Conservation (phyloP, 176 grass and related monocot genomes). For the Carex scoparia region DNA sequence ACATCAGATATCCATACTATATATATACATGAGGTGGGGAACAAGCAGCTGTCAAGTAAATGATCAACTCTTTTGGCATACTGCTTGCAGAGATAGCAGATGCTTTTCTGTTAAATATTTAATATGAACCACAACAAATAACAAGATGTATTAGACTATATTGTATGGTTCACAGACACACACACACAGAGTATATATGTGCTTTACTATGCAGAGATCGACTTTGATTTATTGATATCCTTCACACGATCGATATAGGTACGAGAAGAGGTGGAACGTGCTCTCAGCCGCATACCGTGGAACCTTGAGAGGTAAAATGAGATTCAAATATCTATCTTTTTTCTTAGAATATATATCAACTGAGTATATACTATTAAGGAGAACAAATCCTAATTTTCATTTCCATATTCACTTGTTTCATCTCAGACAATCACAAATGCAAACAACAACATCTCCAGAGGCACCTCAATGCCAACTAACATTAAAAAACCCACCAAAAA, state of each 20-base stretch:
- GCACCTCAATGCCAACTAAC: neutral
- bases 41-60: too few relatives aligned
- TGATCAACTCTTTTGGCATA: neutral
- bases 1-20: too few relatives aligned
- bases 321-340: neutral
- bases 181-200: neutral
- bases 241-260: slow-evolving; percentile 1
- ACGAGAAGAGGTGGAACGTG: neutral
- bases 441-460: slow-evolving; percentile 2
- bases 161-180: neutral
- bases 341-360: neutral
- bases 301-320: neutral
- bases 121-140: neutral
- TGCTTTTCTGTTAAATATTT: neutral
- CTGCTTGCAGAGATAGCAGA: neutral
- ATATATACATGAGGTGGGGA: too few relatives aligned
- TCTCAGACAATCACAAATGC: slow-evolving; percentile 10
- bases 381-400: neutral
- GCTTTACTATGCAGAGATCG: neutral
- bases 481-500: slow-evolving; percentile 6
- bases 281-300: neutral
- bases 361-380: too few relatives aligned
- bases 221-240: neutral
- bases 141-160: neutral
- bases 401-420: neutral